Percentiles rank a stretch among this genome's conserved stretches.
Evolutionary conservation across 352 stramenopile genomes (phyloP).

Genomic region (Phytophthora cactorum): DNA sequence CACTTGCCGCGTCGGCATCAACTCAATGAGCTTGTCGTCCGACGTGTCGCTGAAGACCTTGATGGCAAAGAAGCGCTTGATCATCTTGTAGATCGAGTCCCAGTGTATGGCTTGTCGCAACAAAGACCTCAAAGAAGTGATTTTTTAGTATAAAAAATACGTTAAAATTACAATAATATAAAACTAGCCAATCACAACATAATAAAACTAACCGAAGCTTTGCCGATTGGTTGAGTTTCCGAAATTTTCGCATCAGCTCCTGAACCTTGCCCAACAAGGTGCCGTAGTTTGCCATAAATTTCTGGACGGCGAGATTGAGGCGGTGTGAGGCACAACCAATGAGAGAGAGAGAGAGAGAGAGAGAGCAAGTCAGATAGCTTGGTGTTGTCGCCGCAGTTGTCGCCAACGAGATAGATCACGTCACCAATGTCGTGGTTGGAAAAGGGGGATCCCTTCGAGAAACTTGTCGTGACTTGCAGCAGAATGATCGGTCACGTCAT

Average conservation of each 20-base stretch:
- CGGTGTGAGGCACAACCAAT: background rate
- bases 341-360: background rate
- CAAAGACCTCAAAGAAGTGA: background rate
- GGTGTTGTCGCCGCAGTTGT: too few relatives aligned
- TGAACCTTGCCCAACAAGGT: background rate
- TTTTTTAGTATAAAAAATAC: background rate
- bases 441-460: too few relatives aligned
- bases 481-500: too few relatives aligned
- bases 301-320: background rate
- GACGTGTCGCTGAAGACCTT: slow-evolving; percentile 3
- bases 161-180: background rate
- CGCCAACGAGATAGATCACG: too few relatives aligned
- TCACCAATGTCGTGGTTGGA: too few relatives aligned
- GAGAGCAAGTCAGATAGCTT: too few relatives aligned
- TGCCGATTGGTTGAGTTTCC: background rate
- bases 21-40: background rate
- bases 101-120: slow-evolving; percentile 2
- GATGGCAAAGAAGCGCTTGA: slow-evolving; percentile 5
- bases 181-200: background rate
- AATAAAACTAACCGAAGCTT: background rate
- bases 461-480: too few relatives aligned
- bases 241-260: background rate
- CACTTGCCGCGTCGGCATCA: background rate
- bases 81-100: slow-evolving; percentile 10
- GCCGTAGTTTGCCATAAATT: background rate